Evolutionary conservation across 192 early-diverging fungal genomes (phyloP).

Genomic region (Dispira simplex): DNA sequence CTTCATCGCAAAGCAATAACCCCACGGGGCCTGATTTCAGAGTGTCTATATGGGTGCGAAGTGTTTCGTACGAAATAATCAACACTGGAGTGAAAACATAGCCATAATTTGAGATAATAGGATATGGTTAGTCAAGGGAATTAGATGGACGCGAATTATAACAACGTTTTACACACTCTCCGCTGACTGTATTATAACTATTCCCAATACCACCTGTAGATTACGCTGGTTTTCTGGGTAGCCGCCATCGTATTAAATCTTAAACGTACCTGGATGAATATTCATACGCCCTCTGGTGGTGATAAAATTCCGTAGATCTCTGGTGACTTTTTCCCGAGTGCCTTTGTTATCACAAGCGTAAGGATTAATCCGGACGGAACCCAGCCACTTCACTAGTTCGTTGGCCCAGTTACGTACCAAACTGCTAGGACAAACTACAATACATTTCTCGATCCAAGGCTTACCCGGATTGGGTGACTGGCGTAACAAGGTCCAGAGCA

Average conservation of each 20-base stretch:
- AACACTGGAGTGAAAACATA: constrained; percentile 42
- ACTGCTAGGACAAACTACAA: constrained; percentile 91
- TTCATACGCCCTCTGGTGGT: constrained; percentile 70
- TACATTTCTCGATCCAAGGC: constrained; percentile 88
- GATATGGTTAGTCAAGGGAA: too few relatives aligned
- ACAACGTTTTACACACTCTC: too few relatives aligned
- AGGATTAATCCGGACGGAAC: constrained; percentile 59
- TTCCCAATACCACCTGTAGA: too few relatives aligned
- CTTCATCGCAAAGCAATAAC: constrained; percentile 92
- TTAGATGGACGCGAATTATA: too few relatives aligned
- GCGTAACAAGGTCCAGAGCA: constrained; percentile 93
- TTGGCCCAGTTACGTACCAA: constrained; percentile 98
- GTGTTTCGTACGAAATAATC: constrained; percentile 95
- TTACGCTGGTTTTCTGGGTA: too few relatives aligned
- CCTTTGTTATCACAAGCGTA: constrained; percentile 83
- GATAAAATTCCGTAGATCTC: constrained; percentile 65
- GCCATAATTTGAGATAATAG: too few relatives aligned
- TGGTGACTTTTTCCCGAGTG: constrained; percentile 67
- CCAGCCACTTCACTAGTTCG: constrained; percentile 93
- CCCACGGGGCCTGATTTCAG: constrained; percentile 73
- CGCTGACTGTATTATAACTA: too few relatives aligned
- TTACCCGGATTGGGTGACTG: constrained; percentile 82
- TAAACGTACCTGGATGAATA: constrained; percentile 47
- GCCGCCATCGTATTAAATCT: too few relatives aligned
- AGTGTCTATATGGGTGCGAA: constrained; percentile 67